Percentiles rank a stretch among this genome's conserved stretches.
Evolutionary conservation across 2,329 filamentous ascomycete species (phyloP).

Genomic region (Arthroderma sp.): DNA sequence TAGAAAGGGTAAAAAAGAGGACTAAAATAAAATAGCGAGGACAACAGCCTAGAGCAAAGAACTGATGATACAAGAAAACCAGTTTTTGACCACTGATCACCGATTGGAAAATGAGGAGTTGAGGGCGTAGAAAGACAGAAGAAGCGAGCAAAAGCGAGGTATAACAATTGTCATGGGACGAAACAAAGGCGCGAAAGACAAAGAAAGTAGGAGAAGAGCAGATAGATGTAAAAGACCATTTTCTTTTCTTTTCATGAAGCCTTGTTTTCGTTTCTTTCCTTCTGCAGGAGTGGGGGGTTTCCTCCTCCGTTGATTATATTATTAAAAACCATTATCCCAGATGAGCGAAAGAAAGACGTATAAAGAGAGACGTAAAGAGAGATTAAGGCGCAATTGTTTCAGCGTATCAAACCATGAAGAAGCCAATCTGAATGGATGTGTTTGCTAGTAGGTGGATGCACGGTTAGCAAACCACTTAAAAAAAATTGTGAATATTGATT

Average conservation of each 20-base stretch:
- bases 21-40: background rate
- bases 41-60: background rate
- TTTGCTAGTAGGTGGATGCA: background rate
- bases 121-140: too few relatives aligned
- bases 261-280: background rate
- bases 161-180: background rate
- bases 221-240: background rate
- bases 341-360: background rate
- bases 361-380: background rate
- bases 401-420: background rate
- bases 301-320: background rate
- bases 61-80: background rate
- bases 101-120: background rate
- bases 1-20: background rate
- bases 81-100: background rate
- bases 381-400: background rate
- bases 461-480: background rate
- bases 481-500: slow-evolving; percentile 4
- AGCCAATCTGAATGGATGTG: slow-evolving; percentile 1
- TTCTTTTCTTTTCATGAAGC: background rate
- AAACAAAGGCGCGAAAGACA: background rate
- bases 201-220: background rate
- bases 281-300: background rate
- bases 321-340: background rate
- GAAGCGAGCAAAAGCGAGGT: background rate